Percentiles rank a stretch among this genome's conserved stretches.
Evolutionary conservation across 2,329 filamentous ascomycete species (phyloP).

Genomic region (Eutypa lata): DNA sequence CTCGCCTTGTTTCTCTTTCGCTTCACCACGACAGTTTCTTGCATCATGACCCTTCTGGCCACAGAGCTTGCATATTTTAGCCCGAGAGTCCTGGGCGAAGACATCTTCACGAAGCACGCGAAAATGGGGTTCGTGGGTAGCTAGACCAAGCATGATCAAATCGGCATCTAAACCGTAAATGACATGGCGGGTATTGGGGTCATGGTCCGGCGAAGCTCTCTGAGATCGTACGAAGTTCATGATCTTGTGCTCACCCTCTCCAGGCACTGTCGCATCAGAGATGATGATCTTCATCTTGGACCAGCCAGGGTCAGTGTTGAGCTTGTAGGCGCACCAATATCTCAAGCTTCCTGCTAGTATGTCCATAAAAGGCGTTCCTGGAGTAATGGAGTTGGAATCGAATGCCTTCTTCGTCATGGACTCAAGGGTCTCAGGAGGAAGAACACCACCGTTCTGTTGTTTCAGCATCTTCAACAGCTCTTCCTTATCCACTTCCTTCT

Average conservation of each 20-base stretch:
- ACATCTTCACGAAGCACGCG: constrained; percentile 95
- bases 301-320: constrained; percentile 96
- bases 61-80: constrained; percentile 80
- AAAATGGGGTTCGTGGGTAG: constrained; percentile 96
- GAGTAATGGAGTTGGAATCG: constrained; percentile 84
- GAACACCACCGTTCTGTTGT: constrained; percentile 67
- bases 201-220: constrained; percentile 82
- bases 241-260: constrained; percentile 98
- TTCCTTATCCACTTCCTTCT: constrained; percentile 88
- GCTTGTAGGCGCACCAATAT: constrained; percentile 97
- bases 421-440: constrained; percentile 59
- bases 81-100: constrained; percentile 83
- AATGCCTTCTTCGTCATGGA: constrained; percentile 81
- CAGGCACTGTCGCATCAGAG: constrained; percentile 94
- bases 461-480: constrained; percentile 83
- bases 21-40: constrained; percentile 75
- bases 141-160: constrained; percentile 96
- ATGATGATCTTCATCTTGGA: constrained; percentile 96
- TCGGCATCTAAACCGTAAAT: constrained; percentile 98
- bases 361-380: constrained; percentile 98
- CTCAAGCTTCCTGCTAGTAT: constrained; percentile 84
- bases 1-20: constrained; percentile 74
- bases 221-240: constrained; percentile 98
- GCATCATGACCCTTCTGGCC: constrained; percentile 90
- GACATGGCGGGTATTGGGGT: constrained; percentile 95